phyloP scores from a whole-genome alignment of 345 rosid genomes.

The Acer campestre region DNA sequence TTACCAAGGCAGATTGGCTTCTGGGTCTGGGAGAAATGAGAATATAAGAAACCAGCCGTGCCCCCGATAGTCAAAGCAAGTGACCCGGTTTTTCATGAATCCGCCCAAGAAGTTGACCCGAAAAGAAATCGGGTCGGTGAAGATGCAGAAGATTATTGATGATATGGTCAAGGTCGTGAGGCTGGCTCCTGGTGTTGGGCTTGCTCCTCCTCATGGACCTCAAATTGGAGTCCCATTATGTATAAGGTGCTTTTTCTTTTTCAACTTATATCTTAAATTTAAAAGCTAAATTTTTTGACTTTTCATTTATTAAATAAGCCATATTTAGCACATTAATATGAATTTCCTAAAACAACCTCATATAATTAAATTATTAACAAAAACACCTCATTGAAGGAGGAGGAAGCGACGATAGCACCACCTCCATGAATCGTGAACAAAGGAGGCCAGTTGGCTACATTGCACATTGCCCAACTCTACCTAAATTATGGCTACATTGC shows the following conservation, averaged over 20 bases:
- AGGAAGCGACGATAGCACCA: too few species aligned
- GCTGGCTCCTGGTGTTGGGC: constrained; percentile 87
- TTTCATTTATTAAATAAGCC: too few species aligned
- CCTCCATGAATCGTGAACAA: too few species aligned
- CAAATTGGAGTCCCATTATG: constrained; percentile 80
- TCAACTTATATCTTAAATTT: too few species aligned
- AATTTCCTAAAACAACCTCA: too few species aligned
- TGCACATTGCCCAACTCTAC: neutral
- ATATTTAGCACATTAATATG: too few species aligned
- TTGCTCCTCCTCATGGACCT: constrained; percentile 97
- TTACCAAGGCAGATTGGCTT: constrained; percentile 84
- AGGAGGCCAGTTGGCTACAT: too few species aligned
- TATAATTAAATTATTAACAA: too few species aligned
- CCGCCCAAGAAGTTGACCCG: constrained; percentile 75
- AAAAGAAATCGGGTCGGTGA: constrained; percentile 70
- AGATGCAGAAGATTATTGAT: constrained; percentile 81
- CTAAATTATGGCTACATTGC: neutral
- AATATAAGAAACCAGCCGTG: constrained; percentile 48
- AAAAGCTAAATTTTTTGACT: too few species aligned
- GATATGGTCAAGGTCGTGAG: constrained; percentile 78
- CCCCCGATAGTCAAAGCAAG: constrained; percentile 80
- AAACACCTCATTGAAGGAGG: too few species aligned
- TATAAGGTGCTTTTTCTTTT: too few species aligned
- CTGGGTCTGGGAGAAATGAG: constrained; percentile 58
- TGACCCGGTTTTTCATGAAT: constrained; percentile 92